Percentiles rank a stretch among this genome's conserved stretches.
phyloP scores from a whole-genome alignment of 345 rosid genomes.

The Arabidopsis thaliana region TAIR10.1 NC_003071.7:7869501-7870000 shows the following conservation, averaged over 20 bases:
- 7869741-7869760: neutral
- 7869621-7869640: conserved; percentile 88
- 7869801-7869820: conserved; percentile 48
- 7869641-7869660: conserved; percentile 93
- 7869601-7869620: conserved; percentile 15
- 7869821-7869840: conserved; percentile 88
- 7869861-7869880: conserved; percentile 71
- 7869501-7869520: conserved; percentile 97
- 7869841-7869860: conserved; percentile 81
- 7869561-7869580: neutral
- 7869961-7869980: neutral
- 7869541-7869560: neutral
- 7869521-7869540: neutral
- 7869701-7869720: conserved; percentile 82
- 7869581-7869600: conserved; percentile 6
- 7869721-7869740: conserved; percentile 53
- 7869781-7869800: neutral
- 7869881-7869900: conserved; percentile 90
- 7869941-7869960: conserved; percentile 11
- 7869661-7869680: conserved; percentile 84
- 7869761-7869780: conserved; percentile 13
- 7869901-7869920: conserved; percentile 83
- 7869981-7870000: conserved; percentile 60
- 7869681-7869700: conserved; percentile 93
- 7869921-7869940: neutral